Evolutionary conservation across 139 green algal genomes (phyloP).

Genomic region (Choricystis sp.): DNA sequence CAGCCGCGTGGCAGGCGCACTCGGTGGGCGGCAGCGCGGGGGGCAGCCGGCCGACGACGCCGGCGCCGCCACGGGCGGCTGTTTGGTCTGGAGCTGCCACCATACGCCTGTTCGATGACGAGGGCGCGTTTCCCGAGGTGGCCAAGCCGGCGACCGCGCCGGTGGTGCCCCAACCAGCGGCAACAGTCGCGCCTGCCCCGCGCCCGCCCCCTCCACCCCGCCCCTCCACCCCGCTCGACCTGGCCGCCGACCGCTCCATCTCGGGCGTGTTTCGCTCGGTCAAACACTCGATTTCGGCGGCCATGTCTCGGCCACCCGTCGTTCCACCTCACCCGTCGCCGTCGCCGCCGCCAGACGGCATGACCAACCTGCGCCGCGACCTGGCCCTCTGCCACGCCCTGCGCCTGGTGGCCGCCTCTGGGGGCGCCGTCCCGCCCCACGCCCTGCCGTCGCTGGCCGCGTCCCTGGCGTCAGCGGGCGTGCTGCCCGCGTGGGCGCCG

Average conservation of each 20-base stretch:
- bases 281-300: too few relatives aligned
- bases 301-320: too few relatives aligned
- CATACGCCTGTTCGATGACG: neutral
- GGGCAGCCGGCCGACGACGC: too few relatives aligned
- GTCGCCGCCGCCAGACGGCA: too few relatives aligned
- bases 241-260: neutral
- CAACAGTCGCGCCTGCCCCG: neutral
- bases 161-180: neutral
- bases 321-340: too few relatives aligned
- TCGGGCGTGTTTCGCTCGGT: neutral
- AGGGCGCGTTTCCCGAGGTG: neutral
- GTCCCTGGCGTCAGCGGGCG: constrained; percentile 24
- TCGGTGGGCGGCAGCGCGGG: neutral
- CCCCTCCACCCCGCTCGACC: too few relatives aligned
- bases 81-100: too few relatives aligned
- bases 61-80: too few relatives aligned
- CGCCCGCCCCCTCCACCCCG: neutral
- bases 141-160: too few relatives aligned
- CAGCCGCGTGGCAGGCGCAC: neutral
- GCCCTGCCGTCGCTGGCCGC: constrained; percentile 30
- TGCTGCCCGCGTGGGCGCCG: constrained; percentile 61
- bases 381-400: neutral
- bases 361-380: neutral
- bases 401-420: constrained; percentile 5
- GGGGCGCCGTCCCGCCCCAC: constrained; percentile 17